These are phyloP conservation scores for Ophiostoma pallidulum DNA, from an alignment of 2,329 filamentous ascomycete species.

Conservation along the genomic window DNA sequence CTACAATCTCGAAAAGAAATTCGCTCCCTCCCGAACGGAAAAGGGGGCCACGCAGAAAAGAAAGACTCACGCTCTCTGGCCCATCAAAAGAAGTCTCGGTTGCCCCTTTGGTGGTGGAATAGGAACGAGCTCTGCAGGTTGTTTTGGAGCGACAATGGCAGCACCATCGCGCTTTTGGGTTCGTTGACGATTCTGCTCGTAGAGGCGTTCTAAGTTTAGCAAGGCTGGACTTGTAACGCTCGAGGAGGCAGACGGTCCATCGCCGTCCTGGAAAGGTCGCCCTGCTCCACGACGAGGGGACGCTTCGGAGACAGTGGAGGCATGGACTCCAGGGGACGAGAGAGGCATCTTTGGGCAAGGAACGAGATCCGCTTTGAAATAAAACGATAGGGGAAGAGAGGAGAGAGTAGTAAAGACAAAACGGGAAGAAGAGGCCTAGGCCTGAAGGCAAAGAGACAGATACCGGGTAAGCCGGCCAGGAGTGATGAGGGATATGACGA, in stretches of 20 bases:
- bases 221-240: conserved; percentile 44
- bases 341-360: neutral
- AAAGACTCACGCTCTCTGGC: conserved; percentile 67
- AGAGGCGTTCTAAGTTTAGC: conserved; percentile 55
- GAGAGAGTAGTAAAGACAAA: neutral
- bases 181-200: conserved; percentile 49
- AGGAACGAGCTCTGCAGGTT: conserved; percentile 31
- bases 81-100: conserved; percentile 86
- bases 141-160: conserved; percentile 23
- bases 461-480: no score
- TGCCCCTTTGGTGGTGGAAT: conserved; percentile 53
- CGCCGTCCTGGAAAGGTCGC: neutral
- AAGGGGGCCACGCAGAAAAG: neutral
- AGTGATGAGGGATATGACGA: no score
- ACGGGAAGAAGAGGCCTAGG: neutral
- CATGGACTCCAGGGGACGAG: neutral
- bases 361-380: no score
- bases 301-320: no score
- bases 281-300: no score
- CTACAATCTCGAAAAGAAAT: no score
- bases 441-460: no score
- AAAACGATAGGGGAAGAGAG: neutral
- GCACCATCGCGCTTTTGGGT: conserved; percentile 39
- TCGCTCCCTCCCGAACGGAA: no score
- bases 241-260: conserved; percentile 1